Conservation (phyloP, 2,329 filamentous ascomycete species). For the Botrytis medusae region DNA sequence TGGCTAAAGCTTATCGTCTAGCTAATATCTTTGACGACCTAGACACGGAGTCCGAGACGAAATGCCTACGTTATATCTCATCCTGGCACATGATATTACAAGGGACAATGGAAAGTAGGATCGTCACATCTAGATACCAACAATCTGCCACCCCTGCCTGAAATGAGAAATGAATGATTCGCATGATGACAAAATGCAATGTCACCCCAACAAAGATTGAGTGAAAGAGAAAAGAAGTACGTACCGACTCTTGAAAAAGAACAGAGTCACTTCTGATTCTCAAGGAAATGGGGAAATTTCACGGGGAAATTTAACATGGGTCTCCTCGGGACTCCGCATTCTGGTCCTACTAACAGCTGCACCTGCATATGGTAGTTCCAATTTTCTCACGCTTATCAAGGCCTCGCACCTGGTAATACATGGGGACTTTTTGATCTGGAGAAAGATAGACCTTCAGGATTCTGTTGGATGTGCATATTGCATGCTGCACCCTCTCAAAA, state of each 20-base stretch:
- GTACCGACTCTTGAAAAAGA: background rate
- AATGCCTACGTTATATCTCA: conserved; percentile 27
- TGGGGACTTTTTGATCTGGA: conserved; percentile 14
- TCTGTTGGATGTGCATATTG: conserved; percentile 14
- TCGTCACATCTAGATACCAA: background rate
- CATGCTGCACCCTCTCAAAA: conserved; percentile 13
- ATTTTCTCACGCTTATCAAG: conserved; percentile 14
- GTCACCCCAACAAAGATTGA: background rate
- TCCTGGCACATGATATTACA: conserved; percentile 3
- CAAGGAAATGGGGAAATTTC: background rate
- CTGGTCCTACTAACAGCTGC: conserved; percentile 11
- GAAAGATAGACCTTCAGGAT: conserved; percentile 9
- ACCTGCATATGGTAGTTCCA: conserved; percentile 24
- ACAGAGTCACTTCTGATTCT: background rate
- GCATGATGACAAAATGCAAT: conserved; percentile 5
- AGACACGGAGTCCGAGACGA: conserved; percentile 32
- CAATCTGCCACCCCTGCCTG: background rate
- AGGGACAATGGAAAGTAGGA: background rate
- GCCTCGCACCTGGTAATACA: conserved; percentile 2
- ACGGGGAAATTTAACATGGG: background rate
- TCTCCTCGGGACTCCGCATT: conserved; percentile 21
- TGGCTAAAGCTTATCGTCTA: conserved; percentile 14
- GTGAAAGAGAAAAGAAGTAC: background rate
- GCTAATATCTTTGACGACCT: conserved; percentile 5
- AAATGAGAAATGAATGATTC: background rate